Evolutionary conservation across 176 grass and related monocot genomes (phyloP).

Genomic region (Triticum aestivum): IWGSC_CS_RefSeq_v2.1 NC_057800.1:142446209-142446708

Average conservation of each 20-base stretch:
- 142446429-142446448: constrained; percentile 79
- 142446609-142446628: not conserved
- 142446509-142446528: constrained; percentile 35
- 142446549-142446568: no score
- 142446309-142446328: constrained; percentile 66
- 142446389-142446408: constrained; percentile 80
- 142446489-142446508: not conserved
- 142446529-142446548: no score
- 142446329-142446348: constrained; percentile 43
- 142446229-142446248: no score
- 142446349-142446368: constrained; percentile 87
- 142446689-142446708: not conserved
- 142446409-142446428: constrained; percentile 76
- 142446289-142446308: constrained; percentile 89
- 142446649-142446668: not conserved
- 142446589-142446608: no score
- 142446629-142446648: not conserved
- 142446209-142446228: no score
- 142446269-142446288: not conserved
- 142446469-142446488: not conserved
- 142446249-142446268: not conserved
- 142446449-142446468: not conserved
- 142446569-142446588: not conserved
- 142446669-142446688: not conserved
- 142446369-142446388: constrained; percentile 90